Base-by-base conservation (phyloP, 2,329 filamentous ascomycete genomes). In the Bipolaris oryzae region DNA sequence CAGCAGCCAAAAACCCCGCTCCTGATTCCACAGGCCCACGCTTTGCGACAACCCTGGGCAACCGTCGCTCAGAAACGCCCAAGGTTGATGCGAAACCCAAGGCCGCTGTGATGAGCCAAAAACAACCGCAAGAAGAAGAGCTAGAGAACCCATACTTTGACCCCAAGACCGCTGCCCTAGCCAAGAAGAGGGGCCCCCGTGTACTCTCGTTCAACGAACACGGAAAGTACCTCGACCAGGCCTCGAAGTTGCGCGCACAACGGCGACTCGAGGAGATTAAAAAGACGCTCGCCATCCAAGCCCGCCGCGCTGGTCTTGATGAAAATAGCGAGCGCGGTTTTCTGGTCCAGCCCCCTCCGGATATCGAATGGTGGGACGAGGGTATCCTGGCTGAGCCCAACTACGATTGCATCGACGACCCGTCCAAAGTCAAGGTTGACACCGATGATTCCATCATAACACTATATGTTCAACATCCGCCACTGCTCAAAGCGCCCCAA, bases 321-420 rank as follows among this genome's bases (percentile, higher is more conserved):
- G 94, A 98, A 74, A 94, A 96, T 60, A 87, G 90, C 46, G 94
- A 99, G 75, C 96, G 94, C 75, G 90, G 92, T 31, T 98, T 94
- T 73, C 78, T 95, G 3, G 86, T 97, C 5, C 89, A 94, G 61
- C 83, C 84, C 31, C 95, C 95, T 9, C 95, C 95, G 3, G 89
- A 89, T 7, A 84, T 98, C 39, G 95, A 99, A 76, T 99, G 95
- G 95, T 98, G 94, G 91, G 95, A 99, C 68, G 93, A 98, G 78
- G 91, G 88, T 2, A 80, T 98, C 16, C 83, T 96, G 15, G 84
- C 89, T 49, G 91, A 89, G 39, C 84, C 85, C 39, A 88, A 84
- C 53, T 97, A 98, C 77, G 84, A 88, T 56, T 82, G 84, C 58
- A 85, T 95, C 55, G 85, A 89, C 23, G 79, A 89, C 56, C 80